Percentiles rank a stretch among this genome's conserved stretches.
Conservation (phyloP, 768 basidiomycete genomes). For the Brasilioporus rufonigricans region DNA sequence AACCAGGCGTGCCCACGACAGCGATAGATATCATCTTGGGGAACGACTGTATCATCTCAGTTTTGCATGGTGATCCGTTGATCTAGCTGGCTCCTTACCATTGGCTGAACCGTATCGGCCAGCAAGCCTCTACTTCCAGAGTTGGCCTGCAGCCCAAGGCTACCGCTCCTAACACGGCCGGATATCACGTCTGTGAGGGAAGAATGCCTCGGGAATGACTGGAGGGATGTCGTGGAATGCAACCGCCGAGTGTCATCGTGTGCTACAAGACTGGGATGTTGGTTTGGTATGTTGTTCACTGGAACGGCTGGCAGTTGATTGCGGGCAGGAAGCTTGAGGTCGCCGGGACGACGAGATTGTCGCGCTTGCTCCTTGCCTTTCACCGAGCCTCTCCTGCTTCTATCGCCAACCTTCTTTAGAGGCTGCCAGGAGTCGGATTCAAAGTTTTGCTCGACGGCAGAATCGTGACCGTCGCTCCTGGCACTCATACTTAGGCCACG, state of each 20-base stretch:
- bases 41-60: conserved; percentile 22
- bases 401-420: conserved; percentile 39
- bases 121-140: conserved; percentile 15
- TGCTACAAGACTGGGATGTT: conserved; percentile 34
- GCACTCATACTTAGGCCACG: conserved; percentile 59
- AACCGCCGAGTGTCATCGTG: conserved; percentile 40
- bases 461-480: conserved; percentile 39
- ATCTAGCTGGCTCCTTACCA: conserved; percentile 21
- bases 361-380: conserved; percentile 45
- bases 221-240: conserved; percentile 38
- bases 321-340: conserved; percentile 62
- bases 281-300: conserved; percentile 31
- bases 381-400: conserved; percentile 46
- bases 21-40: conserved; percentile 55
- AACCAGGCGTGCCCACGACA: conserved; percentile 73
- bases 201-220: conserved; percentile 34
- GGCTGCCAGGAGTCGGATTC: conserved; percentile 55
- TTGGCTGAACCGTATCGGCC: conserved; percentile 19
- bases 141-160: conserved; percentile 46
- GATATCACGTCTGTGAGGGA: conserved; percentile 33
- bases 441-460: conserved; percentile 42
- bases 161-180: conserved; percentile 60
- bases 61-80: not conserved
- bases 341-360: conserved; percentile 50
- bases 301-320: conserved; percentile 39